phyloP scores from a whole-genome alignment of 805 yeast species.

The Metschnikowia koreensis region DNA sequence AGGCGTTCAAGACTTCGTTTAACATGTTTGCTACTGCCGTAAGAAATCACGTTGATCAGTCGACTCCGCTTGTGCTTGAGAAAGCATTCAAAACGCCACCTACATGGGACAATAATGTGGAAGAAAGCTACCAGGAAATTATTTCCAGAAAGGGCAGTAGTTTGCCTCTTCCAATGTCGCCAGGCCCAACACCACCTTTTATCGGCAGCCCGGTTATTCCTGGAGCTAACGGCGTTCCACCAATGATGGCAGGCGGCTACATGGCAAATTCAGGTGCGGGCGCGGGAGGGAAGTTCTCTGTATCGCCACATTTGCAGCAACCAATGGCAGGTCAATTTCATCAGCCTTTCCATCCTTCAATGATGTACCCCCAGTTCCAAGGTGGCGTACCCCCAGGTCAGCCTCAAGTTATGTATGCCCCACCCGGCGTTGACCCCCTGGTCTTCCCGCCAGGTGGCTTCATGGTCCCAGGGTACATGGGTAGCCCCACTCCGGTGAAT shows the following conservation, averaged over 20 bases:
- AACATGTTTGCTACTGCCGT: slow-evolving; percentile 52
- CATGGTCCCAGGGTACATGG: slow-evolving; percentile 31
- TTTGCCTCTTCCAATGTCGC: slow-evolving; percentile 17
- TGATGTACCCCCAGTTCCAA: slow-evolving; percentile 37
- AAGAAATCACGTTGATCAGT: slow-evolving; percentile 22
- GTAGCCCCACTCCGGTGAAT: slow-evolving; percentile 26
- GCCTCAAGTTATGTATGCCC: slow-evolving; percentile 33
- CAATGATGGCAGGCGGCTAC: slow-evolving; percentile 18
- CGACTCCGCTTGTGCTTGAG: slow-evolving; percentile 42
- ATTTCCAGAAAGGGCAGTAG: slow-evolving; percentile 40
- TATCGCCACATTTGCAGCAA: slow-evolving; percentile 33
- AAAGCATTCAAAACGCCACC: slow-evolving; percentile 73
- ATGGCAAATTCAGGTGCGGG: slow-evolving; percentile 10
- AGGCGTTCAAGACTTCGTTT: slow-evolving; percentile 44
- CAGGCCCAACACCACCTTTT: slow-evolving; percentile 24
- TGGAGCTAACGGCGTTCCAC: slow-evolving; percentile 21
- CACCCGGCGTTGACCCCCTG: slow-evolving; percentile 30
- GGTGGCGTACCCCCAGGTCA: slow-evolving; percentile 33
- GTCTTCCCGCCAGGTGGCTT: slow-evolving; percentile 37
- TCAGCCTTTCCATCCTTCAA: slow-evolving; percentile 38
- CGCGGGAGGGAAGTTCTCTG: slow-evolving; percentile 14
- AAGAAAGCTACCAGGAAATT: slow-evolving; percentile 51
- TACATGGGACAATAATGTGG: slow-evolving; percentile 65
- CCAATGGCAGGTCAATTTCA: slow-evolving; percentile 36
- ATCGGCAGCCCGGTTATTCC: slow-evolving; percentile 31